These are phyloP conservation scores for Datisca glomerata DNA, from an alignment of 306 rosid genomes.

Conservation along the genomic window DNA sequence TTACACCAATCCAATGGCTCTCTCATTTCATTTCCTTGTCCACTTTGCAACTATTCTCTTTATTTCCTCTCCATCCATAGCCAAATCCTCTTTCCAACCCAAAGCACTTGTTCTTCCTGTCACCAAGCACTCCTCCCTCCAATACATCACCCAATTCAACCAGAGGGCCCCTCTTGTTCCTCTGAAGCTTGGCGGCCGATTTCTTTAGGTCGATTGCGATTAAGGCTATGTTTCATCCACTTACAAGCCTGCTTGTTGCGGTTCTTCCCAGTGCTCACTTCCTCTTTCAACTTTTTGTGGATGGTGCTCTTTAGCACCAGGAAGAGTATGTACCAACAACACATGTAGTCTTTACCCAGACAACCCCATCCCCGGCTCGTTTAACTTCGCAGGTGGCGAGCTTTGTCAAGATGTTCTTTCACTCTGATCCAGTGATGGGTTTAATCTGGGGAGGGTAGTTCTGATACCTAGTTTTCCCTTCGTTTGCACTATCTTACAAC, in stretches of 20 bases:
- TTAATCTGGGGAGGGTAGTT: conserved; percentile 12
- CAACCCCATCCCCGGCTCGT: conserved; percentile 25
- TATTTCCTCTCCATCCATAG: conserved; percentile 13
- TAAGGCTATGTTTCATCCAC: conserved; percentile 33
- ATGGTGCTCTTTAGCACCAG: conserved; percentile 9
- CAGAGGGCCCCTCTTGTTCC: conserved; percentile 58
- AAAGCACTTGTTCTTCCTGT: conserved; percentile 44
- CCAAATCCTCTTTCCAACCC: conserved; percentile 37
- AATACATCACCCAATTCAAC: conserved; percentile 23
- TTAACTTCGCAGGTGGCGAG: conserved; percentile 21
- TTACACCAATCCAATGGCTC: conserved; percentile 21
- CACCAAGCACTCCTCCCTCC: conserved; percentile 24
- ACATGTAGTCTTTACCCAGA: conserved; percentile 17
- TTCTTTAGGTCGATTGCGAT: conserved; percentile 48
- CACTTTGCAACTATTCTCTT: conserved; percentile 6
- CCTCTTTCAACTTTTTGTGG: conserved; percentile 2
- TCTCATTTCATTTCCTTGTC: conserved; percentile 8
- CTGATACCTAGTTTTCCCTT: conserved; percentile 29
- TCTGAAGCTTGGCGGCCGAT: conserved; percentile 40
- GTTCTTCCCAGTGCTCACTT: conserved; percentile 37
- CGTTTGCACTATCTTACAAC: conserved; percentile 23
- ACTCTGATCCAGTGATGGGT: conserved; percentile 34
- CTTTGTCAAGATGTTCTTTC: conserved; percentile 29
- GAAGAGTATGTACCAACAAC: conserved; percentile 31
- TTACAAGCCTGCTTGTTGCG: conserved; percentile 29